Percentiles rank a stretch among this genome's conserved stretches.
phyloP scores from a whole-genome alignment of 129 eudicot genomes.

The Heracleum sosnowskyi region DNA sequence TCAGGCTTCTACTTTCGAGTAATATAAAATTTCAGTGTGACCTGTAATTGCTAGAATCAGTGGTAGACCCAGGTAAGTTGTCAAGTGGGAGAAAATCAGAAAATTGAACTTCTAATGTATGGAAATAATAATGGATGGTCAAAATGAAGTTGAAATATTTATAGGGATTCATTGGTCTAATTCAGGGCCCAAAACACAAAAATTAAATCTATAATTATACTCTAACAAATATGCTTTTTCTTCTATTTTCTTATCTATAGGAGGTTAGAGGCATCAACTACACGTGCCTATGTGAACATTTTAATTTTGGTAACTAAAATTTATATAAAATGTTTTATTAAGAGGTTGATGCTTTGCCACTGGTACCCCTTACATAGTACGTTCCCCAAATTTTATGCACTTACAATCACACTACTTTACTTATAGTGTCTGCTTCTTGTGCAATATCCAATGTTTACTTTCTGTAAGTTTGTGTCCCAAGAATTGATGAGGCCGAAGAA shows the following conservation, averaged over 20 bases:
- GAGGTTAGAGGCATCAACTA: neutral
- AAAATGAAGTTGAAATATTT: neutral
- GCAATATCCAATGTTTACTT: neutral
- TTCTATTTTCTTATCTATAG: neutral
- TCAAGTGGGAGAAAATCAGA: neutral
- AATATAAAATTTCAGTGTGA: neutral
- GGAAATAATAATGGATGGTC: neutral
- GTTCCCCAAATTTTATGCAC: neutral
- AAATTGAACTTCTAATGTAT: neutral
- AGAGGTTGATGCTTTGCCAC: too few relatives aligned
- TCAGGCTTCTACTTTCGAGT: neutral
- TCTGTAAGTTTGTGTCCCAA: neutral
- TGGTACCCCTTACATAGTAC: too few relatives aligned
- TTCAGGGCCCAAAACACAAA: neutral
- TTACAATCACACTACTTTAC: neutral
- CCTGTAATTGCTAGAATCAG: neutral
- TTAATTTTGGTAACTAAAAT: too few relatives aligned
- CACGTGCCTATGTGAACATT: neutral
- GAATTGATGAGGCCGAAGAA: neutral
- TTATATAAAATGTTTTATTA: too few relatives aligned
- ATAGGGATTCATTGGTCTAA: neutral
- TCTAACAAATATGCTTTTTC: too few relatives aligned
- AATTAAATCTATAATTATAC: too few relatives aligned
- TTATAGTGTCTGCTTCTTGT: too few relatives aligned
- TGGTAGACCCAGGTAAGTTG: neutral